phyloP scores from a whole-genome alignment of 208 protist genomes.

The Acanthamoeba healyi region DNA sequence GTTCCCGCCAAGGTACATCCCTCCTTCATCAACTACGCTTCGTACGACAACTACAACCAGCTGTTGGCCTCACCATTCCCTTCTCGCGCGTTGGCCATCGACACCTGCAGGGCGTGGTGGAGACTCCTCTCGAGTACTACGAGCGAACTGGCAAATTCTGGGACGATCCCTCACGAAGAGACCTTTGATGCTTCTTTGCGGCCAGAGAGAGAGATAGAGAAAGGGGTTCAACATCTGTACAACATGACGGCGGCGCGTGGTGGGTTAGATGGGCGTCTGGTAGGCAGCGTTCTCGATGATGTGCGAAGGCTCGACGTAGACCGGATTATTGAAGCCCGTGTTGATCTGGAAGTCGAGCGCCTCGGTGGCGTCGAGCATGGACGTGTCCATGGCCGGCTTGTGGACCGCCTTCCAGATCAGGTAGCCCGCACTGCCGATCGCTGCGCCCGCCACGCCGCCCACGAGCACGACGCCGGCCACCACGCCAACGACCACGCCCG shows the following conservation, averaged over 20 bases:
- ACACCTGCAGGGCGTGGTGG: not conserved
- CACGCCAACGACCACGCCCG: not conserved
- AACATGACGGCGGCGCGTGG: not conserved
- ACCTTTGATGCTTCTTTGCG: not conserved
- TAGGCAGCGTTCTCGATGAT: constrained; percentile 28
- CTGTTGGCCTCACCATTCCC: not conserved
- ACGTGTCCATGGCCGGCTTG: not conserved
- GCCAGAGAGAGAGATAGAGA: not conserved
- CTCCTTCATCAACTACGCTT: not conserved
- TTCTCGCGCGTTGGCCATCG: not conserved
- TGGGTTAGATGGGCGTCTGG: not conserved
- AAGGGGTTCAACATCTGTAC: not conserved
- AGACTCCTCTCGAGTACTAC: not conserved
- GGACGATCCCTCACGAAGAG: not conserved
- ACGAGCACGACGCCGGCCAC: not conserved
- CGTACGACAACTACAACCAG: not conserved
- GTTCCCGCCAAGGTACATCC: not conserved
- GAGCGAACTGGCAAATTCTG: not conserved
- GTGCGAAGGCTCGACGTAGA: not conserved
- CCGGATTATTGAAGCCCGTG: not conserved
- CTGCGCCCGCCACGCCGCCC: constrained; percentile 6
- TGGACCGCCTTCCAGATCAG: not conserved
- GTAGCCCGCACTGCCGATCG: not conserved
- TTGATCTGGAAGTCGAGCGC: constrained; percentile 43
- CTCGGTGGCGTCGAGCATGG: constrained; percentile 14